These are phyloP conservation scores for Encephalitozoon intestinalis DNA, from an alignment of 371 early-diverging fungal species.

Conservation along the genomic window DNA sequence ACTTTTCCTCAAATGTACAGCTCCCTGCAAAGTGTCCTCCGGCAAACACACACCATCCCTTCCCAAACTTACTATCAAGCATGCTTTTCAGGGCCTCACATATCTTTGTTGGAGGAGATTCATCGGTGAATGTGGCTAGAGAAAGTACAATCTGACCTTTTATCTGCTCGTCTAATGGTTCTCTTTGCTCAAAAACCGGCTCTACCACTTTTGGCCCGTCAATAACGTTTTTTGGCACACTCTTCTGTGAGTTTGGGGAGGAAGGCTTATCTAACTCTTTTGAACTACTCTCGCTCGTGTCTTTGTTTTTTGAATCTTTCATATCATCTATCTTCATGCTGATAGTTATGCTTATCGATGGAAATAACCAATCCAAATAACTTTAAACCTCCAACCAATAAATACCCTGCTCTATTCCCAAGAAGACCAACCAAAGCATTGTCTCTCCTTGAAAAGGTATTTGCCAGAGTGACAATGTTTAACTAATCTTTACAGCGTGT, in stretches of 20 bases:
- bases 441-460: background rate
- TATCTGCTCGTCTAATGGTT: slow-evolving; percentile 13
- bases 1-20: slow-evolving; percentile 42
- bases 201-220: background rate
- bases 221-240: background rate
- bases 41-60: slow-evolving; percentile 59
- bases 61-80: slow-evolving; percentile 51
- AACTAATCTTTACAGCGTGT: too few species aligned
- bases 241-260: background rate
- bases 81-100: slow-evolving; percentile 33
- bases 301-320: background rate
- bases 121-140: background rate
- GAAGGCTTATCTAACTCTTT: background rate
- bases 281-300: background rate
- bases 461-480: background rate
- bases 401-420: background rate
- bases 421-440: background rate
- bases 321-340: background rate
- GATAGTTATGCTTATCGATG: background rate
- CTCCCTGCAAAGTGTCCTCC: slow-evolving; percentile 55
- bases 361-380: background rate
- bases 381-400: background rate
- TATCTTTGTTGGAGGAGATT: slow-evolving; percentile 13
- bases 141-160: background rate
- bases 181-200: background rate